Percentiles rank a stretch among this genome's conserved stretches.
Evolutionary conservation across 2,329 filamentous ascomycete species (phyloP).

Genomic region (Rutstroemia sp.): DNA sequence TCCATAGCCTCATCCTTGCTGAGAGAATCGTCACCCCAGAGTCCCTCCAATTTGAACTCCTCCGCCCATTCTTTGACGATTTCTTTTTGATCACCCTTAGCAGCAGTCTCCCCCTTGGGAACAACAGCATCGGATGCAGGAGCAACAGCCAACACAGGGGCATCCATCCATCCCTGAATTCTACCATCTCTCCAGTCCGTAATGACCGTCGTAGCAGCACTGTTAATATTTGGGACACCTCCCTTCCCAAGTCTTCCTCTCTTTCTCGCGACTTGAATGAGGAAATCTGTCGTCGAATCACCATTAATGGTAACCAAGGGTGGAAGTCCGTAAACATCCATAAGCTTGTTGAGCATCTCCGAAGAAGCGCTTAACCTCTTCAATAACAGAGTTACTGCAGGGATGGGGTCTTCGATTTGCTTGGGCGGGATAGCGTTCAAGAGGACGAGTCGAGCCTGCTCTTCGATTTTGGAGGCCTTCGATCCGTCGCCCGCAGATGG

Average conservation of each 20-base stretch:
- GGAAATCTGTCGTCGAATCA: conserved; percentile 80
- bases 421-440: conserved; percentile 89
- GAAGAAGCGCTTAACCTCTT: conserved; percentile 67
- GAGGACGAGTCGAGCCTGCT: conserved; percentile 77
- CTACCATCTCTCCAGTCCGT: conserved; percentile 96
- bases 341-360: conserved; percentile 69
- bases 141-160: conserved; percentile 56
- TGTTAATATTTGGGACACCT: conserved; percentile 80
- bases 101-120: conserved; percentile 36
- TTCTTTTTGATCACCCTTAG: conserved; percentile 64
- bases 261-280: conserved; percentile 92
- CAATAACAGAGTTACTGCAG: conserved; percentile 78
- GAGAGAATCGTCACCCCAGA: conserved; percentile 64
- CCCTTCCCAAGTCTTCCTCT: conserved; percentile 81
- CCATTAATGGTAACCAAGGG: conserved; percentile 64
- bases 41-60: conserved; percentile 89
- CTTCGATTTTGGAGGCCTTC: conserved; percentile 54
- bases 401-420: conserved; percentile 87
- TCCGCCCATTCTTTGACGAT: conserved; percentile 90
- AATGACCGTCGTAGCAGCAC: conserved; percentile 86
- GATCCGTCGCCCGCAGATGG: conserved; percentile 55
- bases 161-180: conserved; percentile 85
- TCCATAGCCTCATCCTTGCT: conserved; percentile 25
- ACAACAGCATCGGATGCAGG: conserved; percentile 30
- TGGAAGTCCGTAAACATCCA: conserved; percentile 77